These are phyloP conservation scores for Breynia disticha DNA, from an alignment of 441 rosid genomes.

Conservation along the genomic window DNA sequence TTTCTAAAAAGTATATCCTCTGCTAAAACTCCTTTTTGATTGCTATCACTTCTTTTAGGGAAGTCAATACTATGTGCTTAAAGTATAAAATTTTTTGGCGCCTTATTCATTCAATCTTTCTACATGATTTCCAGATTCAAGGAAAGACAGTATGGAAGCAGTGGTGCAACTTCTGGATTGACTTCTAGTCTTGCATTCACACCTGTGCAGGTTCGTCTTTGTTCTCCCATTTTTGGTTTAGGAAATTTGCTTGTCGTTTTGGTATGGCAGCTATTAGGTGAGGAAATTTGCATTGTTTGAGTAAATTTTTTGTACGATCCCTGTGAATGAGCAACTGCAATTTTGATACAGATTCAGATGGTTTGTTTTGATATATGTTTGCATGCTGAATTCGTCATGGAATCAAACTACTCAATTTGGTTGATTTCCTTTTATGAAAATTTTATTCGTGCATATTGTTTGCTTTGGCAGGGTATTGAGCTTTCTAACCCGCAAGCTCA, in stretches of 20 bases:
- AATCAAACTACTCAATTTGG: too few species aligned
- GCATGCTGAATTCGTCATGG: too few species aligned
- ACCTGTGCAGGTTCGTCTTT: conserved; percentile 66
- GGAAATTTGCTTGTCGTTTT: too few species aligned
- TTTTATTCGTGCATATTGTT: background rate
- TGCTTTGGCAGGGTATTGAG: conserved; percentile 65
- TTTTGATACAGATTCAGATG: too few species aligned
- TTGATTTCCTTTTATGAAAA: too few species aligned
- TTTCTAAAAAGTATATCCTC: conserved; percentile 61
- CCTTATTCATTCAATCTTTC: background rate
- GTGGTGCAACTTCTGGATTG: conserved; percentile 86
- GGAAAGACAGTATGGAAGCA: conserved; percentile 57
- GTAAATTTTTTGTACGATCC: too few species aligned
- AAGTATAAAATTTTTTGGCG: background rate
- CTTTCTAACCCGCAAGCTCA: conserved; percentile 84
- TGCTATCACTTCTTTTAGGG: background rate
- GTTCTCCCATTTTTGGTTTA: background rate
- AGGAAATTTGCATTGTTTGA: too few species aligned
- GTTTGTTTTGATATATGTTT: too few species aligned
- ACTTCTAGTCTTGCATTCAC: conserved; percentile 94
- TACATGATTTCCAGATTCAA: conserved; percentile 42
- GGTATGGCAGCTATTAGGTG: too few species aligned
- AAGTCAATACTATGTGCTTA: background rate
- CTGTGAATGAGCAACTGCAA: too few species aligned
- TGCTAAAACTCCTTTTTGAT: background rate